Base-by-base conservation (phyloP, 2,329 filamentous ascomycete species). In the Claviceps spartinae region DNA sequence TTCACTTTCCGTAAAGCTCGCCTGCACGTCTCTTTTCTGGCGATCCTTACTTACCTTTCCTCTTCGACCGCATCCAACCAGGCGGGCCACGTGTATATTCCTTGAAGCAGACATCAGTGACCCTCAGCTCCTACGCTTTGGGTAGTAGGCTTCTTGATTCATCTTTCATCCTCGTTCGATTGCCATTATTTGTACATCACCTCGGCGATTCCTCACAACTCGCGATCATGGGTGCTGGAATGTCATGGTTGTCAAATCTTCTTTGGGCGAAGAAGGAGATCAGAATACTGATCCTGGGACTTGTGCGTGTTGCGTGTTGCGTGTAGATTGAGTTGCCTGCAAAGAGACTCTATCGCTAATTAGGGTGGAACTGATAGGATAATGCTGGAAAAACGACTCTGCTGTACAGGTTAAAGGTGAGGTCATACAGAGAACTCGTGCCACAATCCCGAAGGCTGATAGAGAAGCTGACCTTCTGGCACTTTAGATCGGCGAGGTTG, bases 371-470 rank as follows among this genome's bases (percentile, higher is more conserved):
- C 4, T 18, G 37, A 41, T 41, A 97, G 88, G 93, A 98, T 71
- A 97, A 97, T 70, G 93, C 93, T 47, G 93, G 93, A 68, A 98
- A 98, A 74, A 98, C 93, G 44, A 98, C 93, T 36, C 77, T 98
- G 54, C 76, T 98, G 54, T 98, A 98, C 75, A 86, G 91, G 70
- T 75, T 98, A 60, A 96, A 96, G 85, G 88, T 94, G 54, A 56
- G 64, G 6, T 37, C 43, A 48, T 24, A 40, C 20, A 34, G 38
- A 30, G 26, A 46, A 38, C 4, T 34, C 2, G 11, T 34, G 18
- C n/a, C 44, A 42, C 13, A n/a, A 34, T 34, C 20, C 4, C 13
- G 24, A n/a, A 47, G 37, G 16, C 20, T 20, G 4, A n/a, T 30
- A 7, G 11, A 20, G 11, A 41, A 48, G 22, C 50, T 52, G 38